These are phyloP conservation scores for Malus hybrid DNA, from an alignment of 331 rosid species.

Conservation along the genomic window DNA sequence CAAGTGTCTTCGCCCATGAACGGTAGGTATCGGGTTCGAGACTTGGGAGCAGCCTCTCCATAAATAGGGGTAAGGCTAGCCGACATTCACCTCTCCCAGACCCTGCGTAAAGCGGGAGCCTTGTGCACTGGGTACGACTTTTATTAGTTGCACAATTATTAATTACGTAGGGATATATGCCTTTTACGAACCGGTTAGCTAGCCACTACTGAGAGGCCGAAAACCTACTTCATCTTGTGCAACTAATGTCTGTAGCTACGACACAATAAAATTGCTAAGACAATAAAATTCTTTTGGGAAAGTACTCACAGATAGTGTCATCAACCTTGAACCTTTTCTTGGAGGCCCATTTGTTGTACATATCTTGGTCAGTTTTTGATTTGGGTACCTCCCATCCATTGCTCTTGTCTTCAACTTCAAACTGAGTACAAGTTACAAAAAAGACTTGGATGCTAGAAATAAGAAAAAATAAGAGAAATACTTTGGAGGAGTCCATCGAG, in stretches of 20 bases:
- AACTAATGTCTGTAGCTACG: not conserved
- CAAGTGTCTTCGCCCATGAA: too few species aligned
- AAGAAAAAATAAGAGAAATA: constrained; percentile 19
- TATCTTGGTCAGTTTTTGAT: constrained; percentile 14
- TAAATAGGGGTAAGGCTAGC: too few species aligned
- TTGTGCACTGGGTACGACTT: too few species aligned
- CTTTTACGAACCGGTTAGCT: too few species aligned
- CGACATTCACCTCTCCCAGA: too few species aligned
- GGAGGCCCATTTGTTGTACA: constrained; percentile 74
- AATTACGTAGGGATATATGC: not conserved
- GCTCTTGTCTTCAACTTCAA: constrained; percentile 44
- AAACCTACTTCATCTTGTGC: too few species aligned
- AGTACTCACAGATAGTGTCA: constrained; percentile 65
- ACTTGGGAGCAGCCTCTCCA: too few species aligned
- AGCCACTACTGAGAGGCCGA: too few species aligned
- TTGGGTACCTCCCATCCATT: constrained; percentile 66
- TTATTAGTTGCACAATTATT: too few species aligned
- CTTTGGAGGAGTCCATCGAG: constrained; percentile 16
- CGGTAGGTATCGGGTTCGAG: too few species aligned
- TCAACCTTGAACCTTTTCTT: constrained; percentile 49
- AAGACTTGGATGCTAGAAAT: constrained; percentile 9
- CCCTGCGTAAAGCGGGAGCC: too few species aligned
- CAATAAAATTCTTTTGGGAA: too few species aligned
- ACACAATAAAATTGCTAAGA: not conserved
- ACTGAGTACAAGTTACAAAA: constrained; percentile 28